Percentiles rank a stretch among this genome's conserved stretches.
Evolutionary conservation across 2,329 filamentous ascomycete species (phyloP).

Genomic region (Aspergillus eucalypticola): DNA sequence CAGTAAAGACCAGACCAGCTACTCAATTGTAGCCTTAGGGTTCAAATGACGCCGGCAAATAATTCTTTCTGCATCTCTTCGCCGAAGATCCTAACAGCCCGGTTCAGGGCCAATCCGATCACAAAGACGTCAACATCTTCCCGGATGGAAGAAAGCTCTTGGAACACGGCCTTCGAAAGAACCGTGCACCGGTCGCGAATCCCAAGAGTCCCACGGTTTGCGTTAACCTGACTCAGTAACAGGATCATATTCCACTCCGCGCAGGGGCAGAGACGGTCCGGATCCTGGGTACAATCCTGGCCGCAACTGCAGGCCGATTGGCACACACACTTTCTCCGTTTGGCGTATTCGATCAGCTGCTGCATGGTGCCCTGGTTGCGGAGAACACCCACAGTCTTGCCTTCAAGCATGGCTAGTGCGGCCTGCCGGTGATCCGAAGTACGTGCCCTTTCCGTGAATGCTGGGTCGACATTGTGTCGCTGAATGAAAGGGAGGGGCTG

Average conservation of each 20-base stretch:
- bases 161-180: constrained; percentile 34
- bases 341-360: constrained; percentile 29
- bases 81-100: constrained; percentile 28
- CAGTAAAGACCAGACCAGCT: not conserved
- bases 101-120: constrained; percentile 26
- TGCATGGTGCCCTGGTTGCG: constrained; percentile 29
- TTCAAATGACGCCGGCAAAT: not conserved
- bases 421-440: constrained; percentile 36
- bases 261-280: constrained; percentile 37
- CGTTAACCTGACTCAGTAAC: constrained; percentile 26
- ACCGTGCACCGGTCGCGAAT: constrained; percentile 27
- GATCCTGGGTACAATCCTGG: constrained; percentile 33
- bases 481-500: constrained; percentile 30
- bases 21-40: not conserved
- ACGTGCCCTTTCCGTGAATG: constrained; percentile 27
- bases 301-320: constrained; percentile 35
- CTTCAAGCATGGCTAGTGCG: constrained; percentile 36
- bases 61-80: constrained; percentile 36
- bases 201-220: constrained; percentile 19
- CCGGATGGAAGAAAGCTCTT: constrained; percentile 30
- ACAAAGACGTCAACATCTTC: constrained; percentile 22
- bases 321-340: constrained; percentile 41
- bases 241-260: constrained; percentile 36
- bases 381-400: constrained; percentile 37
- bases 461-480: constrained; percentile 16